Evolutionary conservation across 2,329 filamentous ascomycete species (phyloP).

Genomic region (Trichoderma sp.): DNA sequence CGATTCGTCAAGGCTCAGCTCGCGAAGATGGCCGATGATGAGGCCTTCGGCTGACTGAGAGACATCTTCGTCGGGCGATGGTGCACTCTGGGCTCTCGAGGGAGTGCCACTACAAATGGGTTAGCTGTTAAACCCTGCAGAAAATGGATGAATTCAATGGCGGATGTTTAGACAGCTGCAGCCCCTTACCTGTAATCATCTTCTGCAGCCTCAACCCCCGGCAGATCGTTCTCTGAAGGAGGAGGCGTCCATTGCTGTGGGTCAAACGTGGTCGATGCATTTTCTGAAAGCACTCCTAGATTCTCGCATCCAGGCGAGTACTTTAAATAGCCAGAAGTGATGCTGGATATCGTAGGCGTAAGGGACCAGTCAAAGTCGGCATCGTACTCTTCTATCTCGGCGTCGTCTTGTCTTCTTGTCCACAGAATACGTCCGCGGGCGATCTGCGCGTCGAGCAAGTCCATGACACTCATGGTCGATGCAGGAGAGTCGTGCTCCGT

Average conservation of each 20-base stretch:
- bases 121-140: neutral
- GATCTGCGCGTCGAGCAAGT: conserved; percentile 35
- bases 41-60: neutral
- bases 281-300: conserved; percentile 25
- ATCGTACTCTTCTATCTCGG: conserved; percentile 24
- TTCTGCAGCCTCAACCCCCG: neutral
- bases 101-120: neutral
- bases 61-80: neutral
- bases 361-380: conserved; percentile 17
- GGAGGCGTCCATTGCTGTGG: conserved; percentile 29
- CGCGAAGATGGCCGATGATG: neutral
- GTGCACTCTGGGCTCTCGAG: neutral
- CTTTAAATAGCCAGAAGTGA: conserved; percentile 28
- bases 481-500: conserved; percentile 23
- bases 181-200: neutral
- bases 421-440: conserved; percentile 27
- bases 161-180: neutral
- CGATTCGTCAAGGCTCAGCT: conserved; percentile 12
- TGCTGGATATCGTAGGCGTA: neutral
- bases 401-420: conserved; percentile 8
- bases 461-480: conserved; percentile 31
- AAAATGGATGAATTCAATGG: neutral
- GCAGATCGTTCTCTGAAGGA: conserved; percentile 22
- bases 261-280: neutral
- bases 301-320: conserved; percentile 33